A percentile compares a stretch with the other conserved stretches of the same genome.
Evolutionary conservation across 164 flowering plant genomes (phyloP).

Genomic region (Tetracentron sinense): DNA sequence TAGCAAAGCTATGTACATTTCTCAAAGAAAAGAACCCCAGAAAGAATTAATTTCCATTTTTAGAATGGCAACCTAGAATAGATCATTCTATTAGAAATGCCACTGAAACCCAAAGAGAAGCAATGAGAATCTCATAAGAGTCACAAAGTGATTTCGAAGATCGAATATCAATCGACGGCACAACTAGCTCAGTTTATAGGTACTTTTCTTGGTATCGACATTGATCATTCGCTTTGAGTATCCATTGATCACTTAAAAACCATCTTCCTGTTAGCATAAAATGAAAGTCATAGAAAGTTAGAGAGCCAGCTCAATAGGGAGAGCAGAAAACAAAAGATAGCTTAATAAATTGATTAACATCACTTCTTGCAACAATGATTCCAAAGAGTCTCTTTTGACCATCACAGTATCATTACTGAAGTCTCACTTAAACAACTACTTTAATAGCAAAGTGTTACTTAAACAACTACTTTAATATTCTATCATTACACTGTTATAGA

Average conservation of each 20-base stretch:
- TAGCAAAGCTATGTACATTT: neutral
- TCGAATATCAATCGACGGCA: conserved; percentile 13
- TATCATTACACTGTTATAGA: conserved; percentile 28
- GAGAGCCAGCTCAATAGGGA: conserved; percentile 23
- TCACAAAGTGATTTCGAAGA: conserved; percentile 15
- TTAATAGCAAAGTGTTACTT: conserved; percentile 9
- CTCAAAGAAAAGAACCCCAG: neutral
- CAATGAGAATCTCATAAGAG: conserved; percentile 10
- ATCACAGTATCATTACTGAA: conserved; percentile 18
- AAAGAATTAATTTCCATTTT: neutral
- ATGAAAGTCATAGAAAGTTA: neutral
- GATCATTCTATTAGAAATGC: conserved; percentile 8
- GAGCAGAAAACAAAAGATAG: conserved; percentile 26
- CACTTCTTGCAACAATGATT: conserved; percentile 28
- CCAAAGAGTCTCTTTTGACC: conserved; percentile 38
- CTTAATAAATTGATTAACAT: conserved; percentile 19
- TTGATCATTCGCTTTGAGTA: neutral
- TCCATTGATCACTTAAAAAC: neutral
- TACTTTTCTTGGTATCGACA: neutral
- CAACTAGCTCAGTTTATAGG: no score
- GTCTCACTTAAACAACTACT: conserved; percentile 3
- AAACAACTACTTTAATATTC: conserved; percentile 18
- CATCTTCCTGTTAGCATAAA: neutral
- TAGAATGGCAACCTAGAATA: neutral
- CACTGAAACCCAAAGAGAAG: conserved; percentile 3